Percentiles rank a stretch among this genome's conserved stretches.
These are phyloP conservation scores for Miscanthus sacchariflorus DNA, from an alignment of 202 grass and related monocot species.

Conservation along the genomic window DNA sequence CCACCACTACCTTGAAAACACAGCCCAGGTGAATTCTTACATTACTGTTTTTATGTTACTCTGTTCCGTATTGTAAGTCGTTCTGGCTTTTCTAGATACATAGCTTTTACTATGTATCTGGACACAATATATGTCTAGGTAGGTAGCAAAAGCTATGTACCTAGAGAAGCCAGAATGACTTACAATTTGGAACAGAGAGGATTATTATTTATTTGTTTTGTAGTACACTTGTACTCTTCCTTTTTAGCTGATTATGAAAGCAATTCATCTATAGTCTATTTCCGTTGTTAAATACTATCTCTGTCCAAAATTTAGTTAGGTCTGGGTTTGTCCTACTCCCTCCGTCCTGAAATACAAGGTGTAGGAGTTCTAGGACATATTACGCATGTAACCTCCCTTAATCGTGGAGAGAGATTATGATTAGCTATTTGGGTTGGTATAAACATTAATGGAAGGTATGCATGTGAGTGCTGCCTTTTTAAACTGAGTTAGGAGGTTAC, in stretches of 20 bases:
- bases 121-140: neutral
- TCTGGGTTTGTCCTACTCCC: neutral
- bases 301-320: neutral
- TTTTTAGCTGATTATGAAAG: neutral
- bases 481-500: neutral
- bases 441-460: neutral
- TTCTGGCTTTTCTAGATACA: neutral
- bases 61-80: neutral
- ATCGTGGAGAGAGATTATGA: neutral
- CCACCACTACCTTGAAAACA: constrained; percentile 84
- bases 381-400: neutral
- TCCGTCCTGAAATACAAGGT: neutral
- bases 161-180: neutral
- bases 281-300: neutral
- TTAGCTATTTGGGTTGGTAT: neutral
- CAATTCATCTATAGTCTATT: neutral
- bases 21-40: constrained; percentile 52
- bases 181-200: neutral
- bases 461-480: neutral
- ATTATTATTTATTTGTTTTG: neutral
- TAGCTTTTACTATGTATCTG: neutral
- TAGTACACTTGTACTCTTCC: neutral
- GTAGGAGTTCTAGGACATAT: neutral
- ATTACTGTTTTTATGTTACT: constrained; percentile 6
- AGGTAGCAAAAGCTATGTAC: neutral